A percentile compares a stretch with the other conserved stretches of the same genome.
These are phyloP conservation scores for Lactifluus volemus DNA, from an alignment of 768 basidiomycete genomes.

Conservation along the genomic window DNA sequence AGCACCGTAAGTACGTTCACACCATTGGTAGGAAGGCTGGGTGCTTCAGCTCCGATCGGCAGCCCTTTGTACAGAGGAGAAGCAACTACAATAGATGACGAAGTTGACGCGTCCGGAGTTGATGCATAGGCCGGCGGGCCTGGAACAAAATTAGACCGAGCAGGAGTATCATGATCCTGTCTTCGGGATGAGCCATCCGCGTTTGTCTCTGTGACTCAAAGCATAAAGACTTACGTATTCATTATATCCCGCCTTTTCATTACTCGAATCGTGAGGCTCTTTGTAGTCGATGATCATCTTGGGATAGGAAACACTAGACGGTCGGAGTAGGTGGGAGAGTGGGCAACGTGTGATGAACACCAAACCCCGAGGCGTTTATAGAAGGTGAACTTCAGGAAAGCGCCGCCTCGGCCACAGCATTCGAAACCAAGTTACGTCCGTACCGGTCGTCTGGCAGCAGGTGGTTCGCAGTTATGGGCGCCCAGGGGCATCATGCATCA, in stretches of 20 bases:
- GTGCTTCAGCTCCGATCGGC: neutral
- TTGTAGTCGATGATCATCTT: neutral
- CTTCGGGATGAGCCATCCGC: neutral
- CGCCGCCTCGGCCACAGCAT: neutral
- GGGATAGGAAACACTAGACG: neutral
- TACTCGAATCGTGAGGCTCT: neutral
- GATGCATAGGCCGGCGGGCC: neutral
- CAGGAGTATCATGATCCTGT: neutral
- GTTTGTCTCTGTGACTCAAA: neutral
- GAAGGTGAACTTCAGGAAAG: neutral
- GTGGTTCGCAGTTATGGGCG: neutral
- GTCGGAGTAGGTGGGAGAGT: neutral
- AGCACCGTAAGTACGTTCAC: slow-evolving; percentile 1
- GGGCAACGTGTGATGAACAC: neutral
- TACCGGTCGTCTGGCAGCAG: too few relatives aligned
- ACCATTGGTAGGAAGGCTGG: neutral
- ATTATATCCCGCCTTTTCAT: neutral
- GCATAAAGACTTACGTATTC: neutral
- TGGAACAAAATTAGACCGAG: neutral
- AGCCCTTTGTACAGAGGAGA: neutral
- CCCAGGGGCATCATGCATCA: too few relatives aligned
- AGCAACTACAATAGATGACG: neutral
- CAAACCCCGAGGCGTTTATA: neutral
- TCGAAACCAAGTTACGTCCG: neutral
- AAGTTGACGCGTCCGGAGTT: neutral